A percentile compares a stretch with the other conserved stretches of the same genome.
phyloP scores from a whole-genome alignment of 2,329 filamentous ascomycete genomes.

The Stachybotrys chartarum region DNA sequence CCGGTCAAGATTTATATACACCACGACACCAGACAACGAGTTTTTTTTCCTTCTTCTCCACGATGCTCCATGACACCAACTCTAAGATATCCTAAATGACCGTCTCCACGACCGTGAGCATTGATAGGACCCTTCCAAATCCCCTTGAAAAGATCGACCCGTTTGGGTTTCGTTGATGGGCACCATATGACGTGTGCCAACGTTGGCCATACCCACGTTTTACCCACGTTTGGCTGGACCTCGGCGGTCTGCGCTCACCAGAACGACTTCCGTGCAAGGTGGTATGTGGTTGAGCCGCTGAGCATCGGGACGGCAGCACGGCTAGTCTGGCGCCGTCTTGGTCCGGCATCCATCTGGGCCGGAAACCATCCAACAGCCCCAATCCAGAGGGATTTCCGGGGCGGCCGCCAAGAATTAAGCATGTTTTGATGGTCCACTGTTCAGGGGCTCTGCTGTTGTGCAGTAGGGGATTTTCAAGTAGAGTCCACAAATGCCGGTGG shows the following conservation, averaged over 20 bases:
- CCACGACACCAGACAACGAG: too few species aligned
- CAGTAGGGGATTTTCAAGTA: too few species aligned
- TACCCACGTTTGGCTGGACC: background rate
- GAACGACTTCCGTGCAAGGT: background rate
- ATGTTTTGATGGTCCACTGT: background rate
- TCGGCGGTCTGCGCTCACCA: background rate
- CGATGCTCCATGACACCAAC: too few species aligned
- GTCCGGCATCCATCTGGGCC: too few species aligned
- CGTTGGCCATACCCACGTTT: background rate
- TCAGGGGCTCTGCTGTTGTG: too few species aligned
- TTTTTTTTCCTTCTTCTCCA: too few species aligned
- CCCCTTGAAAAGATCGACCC: background rate
- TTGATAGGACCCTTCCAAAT: background rate
- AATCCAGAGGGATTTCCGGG: background rate
- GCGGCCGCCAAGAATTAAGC: background rate
- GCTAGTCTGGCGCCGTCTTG: background rate
- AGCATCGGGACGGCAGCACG: background rate
- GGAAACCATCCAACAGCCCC: too few species aligned
- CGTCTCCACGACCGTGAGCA: too few species aligned
- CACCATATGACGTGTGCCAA: slow-evolving; percentile 1
- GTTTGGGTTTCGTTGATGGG: background rate
- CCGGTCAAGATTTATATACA: too few species aligned
- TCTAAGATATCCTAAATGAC: too few species aligned
- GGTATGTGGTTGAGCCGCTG: background rate
- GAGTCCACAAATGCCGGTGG: too few species aligned